These are phyloP conservation scores for Cupressus sempervirens DNA, from an alignment of 75 land plant genomes.

Conservation along the genomic window DNA sequence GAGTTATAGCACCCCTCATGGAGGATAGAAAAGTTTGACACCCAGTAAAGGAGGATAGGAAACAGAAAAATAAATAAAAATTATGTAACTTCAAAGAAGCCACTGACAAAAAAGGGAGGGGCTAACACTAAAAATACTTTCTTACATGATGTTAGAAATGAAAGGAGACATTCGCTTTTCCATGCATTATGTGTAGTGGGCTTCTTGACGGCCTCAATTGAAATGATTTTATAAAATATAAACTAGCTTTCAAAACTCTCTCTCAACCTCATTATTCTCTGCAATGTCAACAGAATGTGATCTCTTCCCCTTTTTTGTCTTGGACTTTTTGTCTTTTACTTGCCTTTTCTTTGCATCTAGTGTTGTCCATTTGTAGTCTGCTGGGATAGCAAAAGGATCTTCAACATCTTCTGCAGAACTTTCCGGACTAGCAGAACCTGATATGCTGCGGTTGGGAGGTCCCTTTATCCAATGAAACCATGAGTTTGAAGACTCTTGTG, in stretches of 20 bases:
- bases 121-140: background rate
- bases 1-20: background rate
- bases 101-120: too few species aligned
- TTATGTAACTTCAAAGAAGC: too few species aligned
- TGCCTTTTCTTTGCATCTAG: conserved; percentile 82
- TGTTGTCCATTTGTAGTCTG: conserved; percentile 80
- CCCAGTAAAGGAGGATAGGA: background rate
- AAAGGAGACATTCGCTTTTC: background rate
- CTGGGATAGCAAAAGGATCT: conserved; percentile 84
- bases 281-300: conserved; percentile 18
- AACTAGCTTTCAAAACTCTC: background rate
- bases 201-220: background rate
- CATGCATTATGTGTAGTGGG: background rate
- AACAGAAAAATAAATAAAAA: background rate
- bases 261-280: conserved; percentile 9
- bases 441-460: conserved; percentile 26
- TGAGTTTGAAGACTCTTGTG: conserved; percentile 38
- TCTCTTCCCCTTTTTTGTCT: conserved; percentile 46
- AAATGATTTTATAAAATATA: background rate
- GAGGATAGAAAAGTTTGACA: background rate
- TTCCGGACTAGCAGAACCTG: conserved; percentile 21
- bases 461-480: conserved; percentile 74
- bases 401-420: conserved; percentile 40
- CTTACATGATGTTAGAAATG: background rate
- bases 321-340: conserved; percentile 61